Base-by-base conservation (phyloP, 2,329 filamentous ascomycete genomes). In the Ophiostoma ulmi region DNA sequence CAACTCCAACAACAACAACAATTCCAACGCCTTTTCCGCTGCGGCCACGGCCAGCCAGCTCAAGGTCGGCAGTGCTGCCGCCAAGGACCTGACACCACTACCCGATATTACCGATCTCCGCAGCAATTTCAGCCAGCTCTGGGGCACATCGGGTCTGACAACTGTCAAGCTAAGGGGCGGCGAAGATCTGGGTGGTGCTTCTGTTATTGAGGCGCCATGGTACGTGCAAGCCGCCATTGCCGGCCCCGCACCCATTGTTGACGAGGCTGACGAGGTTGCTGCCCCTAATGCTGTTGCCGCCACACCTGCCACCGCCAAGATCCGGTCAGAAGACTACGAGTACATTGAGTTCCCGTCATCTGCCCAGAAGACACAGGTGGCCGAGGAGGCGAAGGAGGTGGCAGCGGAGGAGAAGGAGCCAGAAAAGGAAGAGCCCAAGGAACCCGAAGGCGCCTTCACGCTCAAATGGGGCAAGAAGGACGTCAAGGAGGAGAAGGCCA, bases 41-140 rank as follows among this genome's bases (percentile, higher is more conserved):
- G 36, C 63, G 1, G 63, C 63, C 36, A 63, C 58, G 36, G 20
- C 61, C 35, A 64, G 61, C 31, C 31, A 64, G 17, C 52, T 58
- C 52, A 58, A 63, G 58, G 58, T 63, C 17, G 67, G n/a, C 31
- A 35, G 39, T 20, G 55, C 39, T 11, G 75, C 78, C 35, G 74
- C 78, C 38, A 74, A 69, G 72, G 75, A 69, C 73, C 73, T 36
- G 26, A 52, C 67, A 11, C 69, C 64, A n/a, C 61, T 75, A 22
- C 74, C 73, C 7, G 64, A 73, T 75, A 41, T 78, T 7, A 72
- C 78, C 48, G 78, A 81, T 44, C 75, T 83, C 39, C 81, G 81
- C 73, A 79, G 85, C 71, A 75, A 80, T 26, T 78, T 77, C 44
- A 87, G 85, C 26, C 84, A 83, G 74, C 78, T 88, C 14, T 75